Percentiles rank a stretch among this genome's conserved stretches.
Evolutionary conservation across 2,329 filamentous ascomycete genomes (phyloP).

Genomic region (Aspergillus fructus): DNA sequence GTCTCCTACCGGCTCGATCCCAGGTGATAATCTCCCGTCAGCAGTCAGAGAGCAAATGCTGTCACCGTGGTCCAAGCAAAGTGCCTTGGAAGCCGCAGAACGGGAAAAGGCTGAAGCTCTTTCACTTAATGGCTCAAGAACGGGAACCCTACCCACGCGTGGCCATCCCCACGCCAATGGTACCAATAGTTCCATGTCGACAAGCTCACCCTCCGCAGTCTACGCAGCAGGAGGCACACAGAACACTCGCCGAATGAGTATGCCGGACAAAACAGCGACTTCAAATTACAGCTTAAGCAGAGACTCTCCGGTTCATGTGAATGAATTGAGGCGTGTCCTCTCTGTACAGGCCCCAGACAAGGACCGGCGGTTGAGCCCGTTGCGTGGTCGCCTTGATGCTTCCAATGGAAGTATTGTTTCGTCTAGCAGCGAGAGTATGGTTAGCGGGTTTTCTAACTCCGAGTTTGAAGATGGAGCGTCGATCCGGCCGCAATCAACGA

Average conservation of each 20-base stretch:
- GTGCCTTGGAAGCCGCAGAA: conserved; percentile 68
- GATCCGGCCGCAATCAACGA: conserved; percentile 27
- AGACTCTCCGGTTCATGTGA: conserved; percentile 48
- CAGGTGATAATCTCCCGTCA: conserved; percentile 61
- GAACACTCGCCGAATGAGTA: conserved; percentile 36
- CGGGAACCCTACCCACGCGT: conserved; percentile 51
- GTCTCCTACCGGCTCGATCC: conserved; percentile 32
- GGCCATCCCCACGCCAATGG: conserved; percentile 30
- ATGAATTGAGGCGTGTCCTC: conserved; percentile 49
- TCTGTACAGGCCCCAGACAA: conserved; percentile 39
- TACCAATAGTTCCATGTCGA: conserved; percentile 31
- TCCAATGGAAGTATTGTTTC: conserved; percentile 35
- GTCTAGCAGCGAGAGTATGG: conserved; percentile 48
- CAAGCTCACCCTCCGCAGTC: conserved; percentile 22
- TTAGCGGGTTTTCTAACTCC: conserved; percentile 40
- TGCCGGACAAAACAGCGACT: conserved; percentile 36
- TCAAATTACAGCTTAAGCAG: conserved; percentile 40
- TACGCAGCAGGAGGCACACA: conserved; percentile 29
- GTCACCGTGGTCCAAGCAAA: conserved; percentile 69
- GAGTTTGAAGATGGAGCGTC: conserved; percentile 33
- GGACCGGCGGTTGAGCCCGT: conserved; percentile 41
- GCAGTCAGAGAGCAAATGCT: conserved; percentile 74
- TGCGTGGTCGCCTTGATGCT: conserved; percentile 39
- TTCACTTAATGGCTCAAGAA: conserved; percentile 73
- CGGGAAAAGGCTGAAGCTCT: conserved; percentile 67